phyloP scores from a whole-genome alignment of 2,329 filamentous ascomycete species.

The Aureobasidium vineae region DNA sequence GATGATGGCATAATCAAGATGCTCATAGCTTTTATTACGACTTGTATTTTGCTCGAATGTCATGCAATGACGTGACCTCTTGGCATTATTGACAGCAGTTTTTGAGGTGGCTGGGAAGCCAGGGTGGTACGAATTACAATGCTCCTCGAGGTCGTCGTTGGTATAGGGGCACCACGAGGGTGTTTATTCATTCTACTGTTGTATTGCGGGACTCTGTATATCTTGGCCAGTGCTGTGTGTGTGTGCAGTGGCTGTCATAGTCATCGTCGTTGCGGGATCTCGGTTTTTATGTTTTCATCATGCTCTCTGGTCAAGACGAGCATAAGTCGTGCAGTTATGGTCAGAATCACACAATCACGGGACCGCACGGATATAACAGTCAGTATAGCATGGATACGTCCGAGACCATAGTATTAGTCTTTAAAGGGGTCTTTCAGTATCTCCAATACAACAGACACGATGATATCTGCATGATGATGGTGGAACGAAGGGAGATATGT shows the following conservation, averaged over 20 bases:
- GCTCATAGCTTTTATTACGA: neutral
- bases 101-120: conserved; percentile 6
- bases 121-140: neutral
- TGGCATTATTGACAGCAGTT: neutral
- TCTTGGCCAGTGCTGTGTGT: neutral
- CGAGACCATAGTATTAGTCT: too few species aligned
- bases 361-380: too few species aligned
- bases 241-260: too few species aligned
- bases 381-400: neutral
- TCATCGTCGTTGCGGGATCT: neutral
- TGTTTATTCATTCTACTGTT: neutral
- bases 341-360: too few species aligned
- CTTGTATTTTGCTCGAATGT: too few species aligned
- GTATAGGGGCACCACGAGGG: neutral
- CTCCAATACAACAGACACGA: too few species aligned
- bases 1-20: conserved; percentile 8
- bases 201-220: too few species aligned
- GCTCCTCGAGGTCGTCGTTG: neutral
- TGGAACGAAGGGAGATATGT: neutral
- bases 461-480: neutral
- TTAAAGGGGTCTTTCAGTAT: neutral
- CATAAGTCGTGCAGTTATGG: too few species aligned
- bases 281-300: neutral
- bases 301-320: neutral
- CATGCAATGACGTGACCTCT: neutral